phyloP scores from a whole-genome alignment of 305 asterid species.

The Solanum aculeatissimum region DNA sequence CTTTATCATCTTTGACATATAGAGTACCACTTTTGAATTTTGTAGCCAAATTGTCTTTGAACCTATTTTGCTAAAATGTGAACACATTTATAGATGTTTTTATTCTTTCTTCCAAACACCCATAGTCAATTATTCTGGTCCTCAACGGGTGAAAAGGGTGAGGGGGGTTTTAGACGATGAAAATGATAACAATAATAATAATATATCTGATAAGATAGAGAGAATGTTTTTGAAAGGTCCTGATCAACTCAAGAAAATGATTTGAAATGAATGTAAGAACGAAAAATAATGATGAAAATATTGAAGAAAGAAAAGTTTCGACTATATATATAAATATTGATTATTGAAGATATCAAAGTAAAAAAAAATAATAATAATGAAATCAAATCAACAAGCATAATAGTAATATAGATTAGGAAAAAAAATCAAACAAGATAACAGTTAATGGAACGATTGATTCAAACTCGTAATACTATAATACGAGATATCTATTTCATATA shows the following conservation, averaged over 20 bases:
- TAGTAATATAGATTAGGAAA: background rate
- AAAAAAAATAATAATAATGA: background rate
- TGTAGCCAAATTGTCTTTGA: background rate
- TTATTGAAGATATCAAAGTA: background rate
- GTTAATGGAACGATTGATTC: background rate
- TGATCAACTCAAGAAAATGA: background rate
- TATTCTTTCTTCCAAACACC: background rate
- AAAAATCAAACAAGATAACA: background rate
- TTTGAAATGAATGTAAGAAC: background rate
- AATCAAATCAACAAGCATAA: background rate
- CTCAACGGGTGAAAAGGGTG: background rate
- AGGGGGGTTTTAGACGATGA: background rate
- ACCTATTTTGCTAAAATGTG: background rate
- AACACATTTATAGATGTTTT: background rate
- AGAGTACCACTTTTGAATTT: background rate
- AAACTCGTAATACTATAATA: background rate
- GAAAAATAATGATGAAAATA: background rate
- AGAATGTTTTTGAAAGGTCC: accelerated
- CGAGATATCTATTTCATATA: background rate
- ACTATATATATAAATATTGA: background rate
- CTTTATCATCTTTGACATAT: background rate
- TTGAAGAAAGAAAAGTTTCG: no score
- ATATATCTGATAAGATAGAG: background rate
- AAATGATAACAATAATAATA: background rate
- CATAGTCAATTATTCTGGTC: background rate